phyloP scores from a whole-genome alignment of 2,329 filamentous ascomycete genomes.

The Microcyclosporella mali region DNA sequence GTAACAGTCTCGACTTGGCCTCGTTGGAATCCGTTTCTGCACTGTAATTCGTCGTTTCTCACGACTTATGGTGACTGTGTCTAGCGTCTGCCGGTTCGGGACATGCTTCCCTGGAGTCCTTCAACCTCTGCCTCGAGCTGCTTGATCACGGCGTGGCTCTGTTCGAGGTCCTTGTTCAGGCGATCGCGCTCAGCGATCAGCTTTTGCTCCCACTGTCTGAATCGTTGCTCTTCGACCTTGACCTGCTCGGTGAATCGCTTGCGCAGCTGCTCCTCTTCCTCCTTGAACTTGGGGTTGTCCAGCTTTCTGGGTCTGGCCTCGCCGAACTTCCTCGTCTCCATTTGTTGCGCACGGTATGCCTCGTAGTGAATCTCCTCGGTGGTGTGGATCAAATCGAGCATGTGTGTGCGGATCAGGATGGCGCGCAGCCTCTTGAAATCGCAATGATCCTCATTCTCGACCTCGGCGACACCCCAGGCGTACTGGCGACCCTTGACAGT shows the following conservation, averaged over 20 bases:
- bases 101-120: slow-evolving; percentile 61
- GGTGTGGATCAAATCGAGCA: slow-evolving; percentile 99
- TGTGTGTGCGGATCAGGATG: slow-evolving; percentile 90
- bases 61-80: not conserved
- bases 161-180: slow-evolving; percentile 98
- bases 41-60: not conserved
- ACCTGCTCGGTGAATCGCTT: slow-evolving; percentile 99
- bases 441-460: slow-evolving; percentile 99
- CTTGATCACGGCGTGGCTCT: slow-evolving; percentile 88
- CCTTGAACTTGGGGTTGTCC: slow-evolving; percentile 99
- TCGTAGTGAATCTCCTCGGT: slow-evolving; percentile 99
- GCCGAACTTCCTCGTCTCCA: slow-evolving; percentile 99
- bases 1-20: slow-evolving; percentile 16
- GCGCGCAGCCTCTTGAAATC: slow-evolving; percentile 99
- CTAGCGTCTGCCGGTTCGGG: slow-evolving; percentile 30
- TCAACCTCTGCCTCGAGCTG: slow-evolving; percentile 88
- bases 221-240: slow-evolving; percentile 99
- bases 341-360: slow-evolving; percentile 96
- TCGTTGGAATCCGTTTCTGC: slow-evolving; percentile 8
- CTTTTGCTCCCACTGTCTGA: slow-evolving; percentile 99
- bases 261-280: slow-evolving; percentile 95
- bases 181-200: slow-evolving; percentile 97
- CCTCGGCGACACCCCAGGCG: slow-evolving; percentile 97
- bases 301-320: slow-evolving; percentile 95
- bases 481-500: slow-evolving; percentile 99